Evolutionary conservation across 768 basidiomycete species (phyloP).

Genomic region (Podaxis mareebaensis): DNA sequence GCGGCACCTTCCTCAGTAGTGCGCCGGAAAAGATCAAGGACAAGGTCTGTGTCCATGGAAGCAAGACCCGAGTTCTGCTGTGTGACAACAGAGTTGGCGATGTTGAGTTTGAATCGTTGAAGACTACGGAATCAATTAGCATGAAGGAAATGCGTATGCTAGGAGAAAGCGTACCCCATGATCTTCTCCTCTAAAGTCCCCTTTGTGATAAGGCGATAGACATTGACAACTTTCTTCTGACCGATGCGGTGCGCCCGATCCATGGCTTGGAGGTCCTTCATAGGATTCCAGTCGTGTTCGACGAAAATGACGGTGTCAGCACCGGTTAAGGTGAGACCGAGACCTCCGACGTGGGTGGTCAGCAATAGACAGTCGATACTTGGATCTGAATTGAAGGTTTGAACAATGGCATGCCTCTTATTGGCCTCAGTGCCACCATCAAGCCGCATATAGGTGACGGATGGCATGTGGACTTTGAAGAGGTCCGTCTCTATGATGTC

Average conservation of each 20-base stretch:
- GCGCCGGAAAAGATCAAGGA: constrained; percentile 88
- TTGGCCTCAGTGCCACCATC: constrained; percentile 91
- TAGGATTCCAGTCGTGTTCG: constrained; percentile 99
- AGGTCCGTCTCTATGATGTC: constrained; percentile 95
- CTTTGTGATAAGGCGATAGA: constrained; percentile 95
- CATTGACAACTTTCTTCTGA: constrained; percentile 98
- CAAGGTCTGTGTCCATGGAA: constrained; percentile 97
- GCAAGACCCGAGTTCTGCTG: constrained; percentile 94
- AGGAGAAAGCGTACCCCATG: constrained; percentile 77
- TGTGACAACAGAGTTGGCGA: constrained; percentile 94
- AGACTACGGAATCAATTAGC: constrained; percentile 51
- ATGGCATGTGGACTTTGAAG: constrained; percentile 90
- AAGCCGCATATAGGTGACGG: constrained; percentile 96
- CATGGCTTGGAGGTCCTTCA: constrained; percentile 99
- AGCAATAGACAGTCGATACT: constrained; percentile 95
- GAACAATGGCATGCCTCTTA: constrained; percentile 95
- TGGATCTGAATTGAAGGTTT: constrained; percentile 97
- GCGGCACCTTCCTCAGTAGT: constrained; percentile 72
- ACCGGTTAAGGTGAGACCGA: constrained; percentile 94
- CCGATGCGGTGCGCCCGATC: constrained; percentile 97
- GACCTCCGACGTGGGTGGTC: constrained; percentile 95
- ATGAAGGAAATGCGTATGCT: not conserved
- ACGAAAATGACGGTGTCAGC: constrained; percentile 99
- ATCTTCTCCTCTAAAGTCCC: constrained; percentile 99
- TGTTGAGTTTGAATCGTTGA: constrained; percentile 98